Percentiles rank a stretch among this genome's conserved stretches.
phyloP scores from a whole-genome alignment of 2,329 filamentous ascomycete genomes.

The Bertia moriformis region DNA sequence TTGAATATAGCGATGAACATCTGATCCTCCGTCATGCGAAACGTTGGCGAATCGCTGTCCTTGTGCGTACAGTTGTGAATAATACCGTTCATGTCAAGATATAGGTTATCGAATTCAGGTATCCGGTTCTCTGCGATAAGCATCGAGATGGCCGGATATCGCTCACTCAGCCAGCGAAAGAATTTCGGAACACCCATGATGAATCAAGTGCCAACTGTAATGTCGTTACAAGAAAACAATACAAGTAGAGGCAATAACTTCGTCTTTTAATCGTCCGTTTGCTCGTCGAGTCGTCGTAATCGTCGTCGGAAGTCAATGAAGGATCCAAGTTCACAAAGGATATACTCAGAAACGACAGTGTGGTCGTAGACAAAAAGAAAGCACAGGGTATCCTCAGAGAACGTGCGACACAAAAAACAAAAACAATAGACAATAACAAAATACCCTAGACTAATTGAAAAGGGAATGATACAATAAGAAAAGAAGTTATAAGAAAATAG shows the following conservation, averaged over 20 bases:
- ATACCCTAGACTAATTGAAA: too few relatives aligned
- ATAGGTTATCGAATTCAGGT: conserved; percentile 95
- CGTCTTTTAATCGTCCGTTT: too few relatives aligned
- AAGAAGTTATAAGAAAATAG: too few relatives aligned
- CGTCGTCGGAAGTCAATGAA: not conserved
- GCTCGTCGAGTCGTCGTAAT: not conserved
- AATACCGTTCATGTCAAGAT: conserved; percentile 98
- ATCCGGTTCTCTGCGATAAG: conserved; percentile 97
- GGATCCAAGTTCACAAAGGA: not conserved
- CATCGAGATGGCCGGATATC: conserved; percentile 96
- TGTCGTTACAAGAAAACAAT: not conserved
- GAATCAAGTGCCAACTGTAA: not conserved
- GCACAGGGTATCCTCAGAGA: not conserved
- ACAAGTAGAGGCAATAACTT: not conserved
- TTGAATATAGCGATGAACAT: conserved; percentile 99
- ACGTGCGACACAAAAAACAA: not conserved
- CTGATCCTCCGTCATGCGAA: conserved; percentile 88
- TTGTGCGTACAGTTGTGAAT: conserved; percentile 99
- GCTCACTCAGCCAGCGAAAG: conserved; percentile 98
- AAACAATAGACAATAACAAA: too few relatives aligned
- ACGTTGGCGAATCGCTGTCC: conserved; percentile 73
- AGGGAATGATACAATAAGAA: not conserved
- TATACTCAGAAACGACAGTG: not conserved
- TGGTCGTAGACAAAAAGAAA: not conserved
- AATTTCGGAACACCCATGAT: conserved; percentile 58